Evolutionary conservation across 768 basidiomycete genomes (phyloP).

Genomic region (Arthromyces matolae): DNA sequence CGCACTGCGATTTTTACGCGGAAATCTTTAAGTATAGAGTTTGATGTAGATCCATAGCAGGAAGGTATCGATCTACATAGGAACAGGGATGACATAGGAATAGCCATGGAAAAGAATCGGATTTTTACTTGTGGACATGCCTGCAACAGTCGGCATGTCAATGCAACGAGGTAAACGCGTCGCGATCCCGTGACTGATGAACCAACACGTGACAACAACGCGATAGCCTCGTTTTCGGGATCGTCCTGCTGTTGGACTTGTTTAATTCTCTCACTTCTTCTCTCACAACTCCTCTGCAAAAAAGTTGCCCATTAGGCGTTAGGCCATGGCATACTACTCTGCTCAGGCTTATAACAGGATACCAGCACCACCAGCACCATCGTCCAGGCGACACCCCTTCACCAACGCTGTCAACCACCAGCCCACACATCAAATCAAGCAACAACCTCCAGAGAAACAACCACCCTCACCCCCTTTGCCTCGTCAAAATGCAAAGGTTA

Average conservation of each 20-base stretch:
- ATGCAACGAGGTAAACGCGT: constrained; percentile 4
- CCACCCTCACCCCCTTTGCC: constrained; percentile 65
- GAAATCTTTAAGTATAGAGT: too few species aligned
- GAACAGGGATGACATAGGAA: too few species aligned
- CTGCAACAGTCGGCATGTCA: not conserved
- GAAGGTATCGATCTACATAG: too few species aligned
- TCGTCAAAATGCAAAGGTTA: constrained; percentile 78
- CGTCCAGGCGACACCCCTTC: constrained; percentile 27
- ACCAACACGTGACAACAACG: constrained; percentile 22
- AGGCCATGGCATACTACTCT: constrained; percentile 28
- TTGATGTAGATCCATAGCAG: too few species aligned
- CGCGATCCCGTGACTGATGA: constrained; percentile 19
- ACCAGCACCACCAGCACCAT: constrained; percentile 24
- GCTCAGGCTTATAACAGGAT: constrained; percentile 31
- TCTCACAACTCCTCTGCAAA: constrained; percentile 2
- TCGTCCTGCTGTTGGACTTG: constrained; percentile 19
- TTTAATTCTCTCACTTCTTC: constrained; percentile 6
- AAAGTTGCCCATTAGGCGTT: constrained; percentile 22
- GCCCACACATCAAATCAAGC: constrained; percentile 19
- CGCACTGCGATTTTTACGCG: too few species aligned
- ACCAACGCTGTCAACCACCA: constrained; percentile 30
- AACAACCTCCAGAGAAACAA: constrained; percentile 27
- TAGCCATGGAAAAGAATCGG: too few species aligned
- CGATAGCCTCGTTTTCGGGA: constrained; percentile 22
- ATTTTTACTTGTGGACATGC: too few species aligned